Evolutionary conservation across 192 early-diverging fungal genomes (phyloP).

Genomic region (Entomortierella lignicola): DNA sequence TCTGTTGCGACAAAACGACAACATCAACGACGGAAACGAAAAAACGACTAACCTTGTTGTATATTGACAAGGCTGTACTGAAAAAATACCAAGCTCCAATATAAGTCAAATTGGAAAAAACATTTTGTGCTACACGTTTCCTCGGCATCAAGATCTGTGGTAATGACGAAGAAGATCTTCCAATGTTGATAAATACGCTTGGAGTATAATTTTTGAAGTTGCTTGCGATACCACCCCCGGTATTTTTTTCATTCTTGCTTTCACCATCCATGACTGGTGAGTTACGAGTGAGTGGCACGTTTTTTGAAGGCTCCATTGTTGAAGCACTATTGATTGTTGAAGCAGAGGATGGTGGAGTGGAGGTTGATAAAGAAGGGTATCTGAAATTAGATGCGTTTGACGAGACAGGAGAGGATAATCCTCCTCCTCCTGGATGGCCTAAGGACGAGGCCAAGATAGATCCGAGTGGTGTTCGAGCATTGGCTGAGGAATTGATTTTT

Average conservation of each 20-base stretch:
- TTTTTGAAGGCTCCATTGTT: conserved; percentile 1
- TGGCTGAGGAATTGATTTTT: background rate
- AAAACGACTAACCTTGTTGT: conserved; percentile 71
- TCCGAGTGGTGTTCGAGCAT: conserved; percentile 26
- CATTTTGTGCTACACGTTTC: conserved; percentile 38
- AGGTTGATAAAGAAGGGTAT: conserved; percentile 13
- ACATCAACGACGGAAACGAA: no score
- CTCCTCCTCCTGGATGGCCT: conserved; percentile 22
- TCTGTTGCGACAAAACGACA: no score
- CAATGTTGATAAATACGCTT: conserved; percentile 49
- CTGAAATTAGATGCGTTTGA: conserved; percentile 12
- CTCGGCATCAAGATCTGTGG: conserved; percentile 53
- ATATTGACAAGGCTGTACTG: conserved; percentile 79
- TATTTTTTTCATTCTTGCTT: background rate
- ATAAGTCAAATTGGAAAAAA: conserved; percentile 54
- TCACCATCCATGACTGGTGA: conserved; percentile 5
- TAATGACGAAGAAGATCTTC: conserved; percentile 27
- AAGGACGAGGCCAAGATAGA: conserved; percentile 25
- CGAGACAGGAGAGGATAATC: conserved; percentile 10
- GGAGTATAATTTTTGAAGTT: conserved; percentile 10
- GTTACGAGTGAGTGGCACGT: conserved; percentile 15
- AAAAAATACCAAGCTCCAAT: conserved; percentile 80
- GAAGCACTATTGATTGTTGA: background rate
- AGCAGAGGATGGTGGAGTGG: conserved; percentile 1
- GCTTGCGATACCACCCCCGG: background rate